A percentile compares a stretch with the other conserved stretches of the same genome.
Evolutionary conservation across 2,329 filamentous ascomycete species (phyloP).

Genomic region (Ascochyta fabae): DNA sequence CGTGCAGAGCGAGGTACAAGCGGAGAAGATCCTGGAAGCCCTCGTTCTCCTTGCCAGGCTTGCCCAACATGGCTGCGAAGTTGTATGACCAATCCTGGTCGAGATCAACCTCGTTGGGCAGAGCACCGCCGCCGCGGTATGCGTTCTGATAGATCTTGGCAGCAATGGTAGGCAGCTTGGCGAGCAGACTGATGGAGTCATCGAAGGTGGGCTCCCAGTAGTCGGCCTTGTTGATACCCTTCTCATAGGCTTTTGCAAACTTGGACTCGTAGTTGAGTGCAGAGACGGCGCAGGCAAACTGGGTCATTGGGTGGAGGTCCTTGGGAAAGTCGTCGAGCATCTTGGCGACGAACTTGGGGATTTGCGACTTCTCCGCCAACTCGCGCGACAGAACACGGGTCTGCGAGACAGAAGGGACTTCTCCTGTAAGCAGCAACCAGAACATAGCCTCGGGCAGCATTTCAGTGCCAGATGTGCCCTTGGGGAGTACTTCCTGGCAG

Average conservation of each 20-base stretch:
- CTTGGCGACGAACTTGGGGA: slow-evolving; percentile 83
- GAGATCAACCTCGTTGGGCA: slow-evolving; percentile 77
- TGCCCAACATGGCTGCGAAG: slow-evolving; percentile 95
- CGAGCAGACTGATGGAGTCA: slow-evolving; percentile 89
- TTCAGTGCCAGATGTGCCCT: slow-evolving; percentile 88
- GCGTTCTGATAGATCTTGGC: slow-evolving; percentile 97
- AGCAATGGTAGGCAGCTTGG: slow-evolving; percentile 94
- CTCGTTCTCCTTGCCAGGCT: slow-evolving; percentile 84
- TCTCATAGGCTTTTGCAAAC: slow-evolving; percentile 92
- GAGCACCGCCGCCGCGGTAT: slow-evolving; percentile 74
- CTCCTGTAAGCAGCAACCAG: slow-evolving; percentile 93
- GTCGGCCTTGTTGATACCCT: slow-evolving; percentile 90
- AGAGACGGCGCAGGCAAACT: slow-evolving; percentile 92
- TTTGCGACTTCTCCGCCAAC: slow-evolving; percentile 81
- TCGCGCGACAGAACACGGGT: slow-evolving; percentile 83
- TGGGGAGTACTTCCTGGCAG: slow-evolving; percentile 91
- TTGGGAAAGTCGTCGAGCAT: slow-evolving; percentile 89
- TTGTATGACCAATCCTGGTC: slow-evolving; percentile 98
- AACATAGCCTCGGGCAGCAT: slow-evolving; percentile 99
- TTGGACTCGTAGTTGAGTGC: slow-evolving; percentile 94
- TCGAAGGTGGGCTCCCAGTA: slow-evolving; percentile 99
- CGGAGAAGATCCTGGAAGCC: slow-evolving; percentile 95
- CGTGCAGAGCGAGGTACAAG: slow-evolving; percentile 93
- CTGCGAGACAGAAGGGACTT: slow-evolving; percentile 84
- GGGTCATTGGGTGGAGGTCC: slow-evolving; percentile 96